phyloP scores from a whole-genome alignment of 805 yeast genomes.

The Teunomyces funiuensis region DNA sequence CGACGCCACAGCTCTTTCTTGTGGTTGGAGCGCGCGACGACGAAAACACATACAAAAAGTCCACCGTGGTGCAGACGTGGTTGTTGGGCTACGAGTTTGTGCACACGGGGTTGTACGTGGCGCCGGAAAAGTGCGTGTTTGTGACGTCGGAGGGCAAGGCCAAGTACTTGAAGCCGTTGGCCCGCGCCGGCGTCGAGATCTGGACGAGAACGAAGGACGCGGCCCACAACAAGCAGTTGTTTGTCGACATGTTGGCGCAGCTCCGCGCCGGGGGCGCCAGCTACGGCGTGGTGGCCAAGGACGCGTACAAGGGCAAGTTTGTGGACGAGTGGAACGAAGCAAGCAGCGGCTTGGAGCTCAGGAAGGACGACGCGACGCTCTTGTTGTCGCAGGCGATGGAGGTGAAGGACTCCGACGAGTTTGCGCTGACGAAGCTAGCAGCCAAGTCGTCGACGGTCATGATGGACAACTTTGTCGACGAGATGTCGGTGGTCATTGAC shows the following conservation, averaged over 20 bases:
- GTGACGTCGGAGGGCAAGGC: conserved; percentile 85
- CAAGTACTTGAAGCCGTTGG: conserved; percentile 66
- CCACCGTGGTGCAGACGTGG: conserved; percentile 88
- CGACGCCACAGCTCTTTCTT: conserved; percentile 43
- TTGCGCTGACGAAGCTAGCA: conserved; percentile 63
- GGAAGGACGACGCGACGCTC: conserved; percentile 50
- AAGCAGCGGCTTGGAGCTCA: conserved; percentile 23
- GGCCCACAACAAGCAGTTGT: conserved; percentile 68
- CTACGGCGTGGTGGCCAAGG: conserved; percentile 73
- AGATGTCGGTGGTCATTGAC: conserved; percentile 83
- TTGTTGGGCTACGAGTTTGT: conserved; percentile 92
- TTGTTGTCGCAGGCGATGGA: conserved; percentile 59
- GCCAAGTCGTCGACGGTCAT: conserved; percentile 74
- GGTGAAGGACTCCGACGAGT: conserved; percentile 77
- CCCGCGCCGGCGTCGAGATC: conserved; percentile 46
- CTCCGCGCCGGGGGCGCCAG: conserved; percentile 38
- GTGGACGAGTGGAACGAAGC: conserved; percentile 71
- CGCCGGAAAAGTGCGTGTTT: conserved; percentile 57
- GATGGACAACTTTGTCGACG: conserved; percentile 81
- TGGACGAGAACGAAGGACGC: conserved; percentile 81
- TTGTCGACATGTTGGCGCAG: conserved; percentile 53
- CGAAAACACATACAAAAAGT: conserved; percentile 85
- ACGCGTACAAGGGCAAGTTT: conserved; percentile 79
- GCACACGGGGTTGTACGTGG: conserved; percentile 74
- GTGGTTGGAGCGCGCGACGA: conserved; percentile 85